These are phyloP conservation scores for Fusarium sp. DNA, from an alignment of 2,329 filamentous ascomycete species.

Conservation along the genomic window DNA sequence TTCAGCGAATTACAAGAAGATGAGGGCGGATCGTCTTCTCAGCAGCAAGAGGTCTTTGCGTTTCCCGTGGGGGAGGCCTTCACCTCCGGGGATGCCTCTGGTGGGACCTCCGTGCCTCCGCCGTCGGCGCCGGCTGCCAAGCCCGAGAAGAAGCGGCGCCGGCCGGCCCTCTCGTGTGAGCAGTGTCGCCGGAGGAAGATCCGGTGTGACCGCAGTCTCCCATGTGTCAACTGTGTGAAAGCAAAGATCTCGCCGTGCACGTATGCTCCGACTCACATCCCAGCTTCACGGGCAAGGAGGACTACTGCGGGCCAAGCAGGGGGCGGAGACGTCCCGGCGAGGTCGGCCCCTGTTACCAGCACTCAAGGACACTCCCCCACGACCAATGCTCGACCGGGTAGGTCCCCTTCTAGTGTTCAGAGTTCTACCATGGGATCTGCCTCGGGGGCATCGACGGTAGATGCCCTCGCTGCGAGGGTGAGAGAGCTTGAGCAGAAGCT, in stretches of 20 bases:
- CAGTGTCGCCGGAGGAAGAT: slow-evolving; percentile 72
- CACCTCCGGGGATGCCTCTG: not conserved
- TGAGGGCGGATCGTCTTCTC: not conserved
- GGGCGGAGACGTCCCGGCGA: slow-evolving; percentile 31
- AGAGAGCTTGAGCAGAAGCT: slow-evolving; percentile 59
- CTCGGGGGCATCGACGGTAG: slow-evolving; percentile 44
- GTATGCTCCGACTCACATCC: slow-evolving; percentile 57
- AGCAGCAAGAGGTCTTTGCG: not conserved
- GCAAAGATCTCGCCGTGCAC: slow-evolving; percentile 67
- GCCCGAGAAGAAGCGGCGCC: slow-evolving; percentile 53
- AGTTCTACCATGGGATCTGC: slow-evolving; percentile 44
- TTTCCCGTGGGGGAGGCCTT: not conserved
- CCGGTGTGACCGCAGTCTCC: slow-evolving; percentile 68
- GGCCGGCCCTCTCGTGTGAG: slow-evolving; percentile 63
- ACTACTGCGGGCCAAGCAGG: not conserved
- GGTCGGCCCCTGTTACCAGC: slow-evolving; percentile 29
- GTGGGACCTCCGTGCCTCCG: slow-evolving; percentile 10
- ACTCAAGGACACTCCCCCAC: slow-evolving; percentile 13
- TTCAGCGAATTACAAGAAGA: slow-evolving; percentile 25
- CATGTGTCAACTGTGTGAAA: slow-evolving; percentile 70
- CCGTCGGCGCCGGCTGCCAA: slow-evolving; percentile 16
- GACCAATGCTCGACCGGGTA: not conserved
- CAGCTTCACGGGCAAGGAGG: slow-evolving; percentile 44
- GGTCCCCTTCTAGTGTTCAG: slow-evolving; percentile 39
- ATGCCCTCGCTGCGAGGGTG: slow-evolving; percentile 54